Evolutionary conservation across 306 rosid genomes (phyloP), one percentile per base, ranked within the genome.

Genomic region (Sicyos baderoa): DNA sequence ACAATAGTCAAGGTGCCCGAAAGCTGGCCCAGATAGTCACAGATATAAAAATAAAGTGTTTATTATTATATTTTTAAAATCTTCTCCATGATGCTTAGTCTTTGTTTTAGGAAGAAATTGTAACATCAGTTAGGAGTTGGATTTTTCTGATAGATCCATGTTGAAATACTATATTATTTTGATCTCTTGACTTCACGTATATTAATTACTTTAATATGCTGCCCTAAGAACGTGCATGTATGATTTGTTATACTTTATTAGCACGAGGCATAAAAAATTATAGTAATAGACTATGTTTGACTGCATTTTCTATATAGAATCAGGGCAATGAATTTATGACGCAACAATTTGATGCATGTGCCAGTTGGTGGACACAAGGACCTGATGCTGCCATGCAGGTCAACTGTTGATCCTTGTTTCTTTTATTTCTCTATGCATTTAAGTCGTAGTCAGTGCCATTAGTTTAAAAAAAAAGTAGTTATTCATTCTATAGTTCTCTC

Each of bases 291-390:
- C 13, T 44, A 44, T 64, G 29, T 44, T 64, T 40, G 53, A 9
- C 12, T 42, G 17, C 55, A 35, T 71, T 62, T 77, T 54, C 51
- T 2, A 64, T 50, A 4, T 48, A 76, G 72, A 78, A 13, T 72
- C 80, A 76, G 81, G 82, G 76, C 72, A 74, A 78, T 64, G 88
- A 77, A 79, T 85, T 77, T 77, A 83, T 93, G 76, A 79, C 85
- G 59, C 97, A 91, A 72, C 83, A 82, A 77, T 88, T 93, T 84
- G 97, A 93, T 66, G 98, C 89, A 54, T 89, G 97, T 86, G 98
- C 97, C 58, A 93, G 98, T 82, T 93, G 98, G 98, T 93, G 98
- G 98, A 93, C 98, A 68, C 98, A 93, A 80, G 98, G 98, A 68
- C 98, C 95, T 63, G 86, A 86, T 85, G 86, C 97, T 79, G 69